Evolutionary conservation across 2,329 filamentous ascomycete species (phyloP), one percentile per base, ranked within the genome.

Genomic region (Aspergillus sp.): DNA sequence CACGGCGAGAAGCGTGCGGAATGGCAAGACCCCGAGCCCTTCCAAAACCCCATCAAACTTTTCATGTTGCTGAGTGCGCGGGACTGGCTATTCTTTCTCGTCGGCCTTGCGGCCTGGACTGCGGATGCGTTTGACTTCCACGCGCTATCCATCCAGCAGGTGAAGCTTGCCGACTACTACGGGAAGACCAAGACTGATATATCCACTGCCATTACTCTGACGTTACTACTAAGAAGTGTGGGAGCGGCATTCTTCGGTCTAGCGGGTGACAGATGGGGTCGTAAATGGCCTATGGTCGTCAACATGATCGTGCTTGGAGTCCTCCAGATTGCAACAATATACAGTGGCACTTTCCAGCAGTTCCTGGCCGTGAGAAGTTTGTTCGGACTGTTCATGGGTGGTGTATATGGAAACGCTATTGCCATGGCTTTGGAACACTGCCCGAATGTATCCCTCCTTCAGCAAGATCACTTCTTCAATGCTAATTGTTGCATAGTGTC

Each of bases 91-190:
- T 92, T 90, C 77, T 87, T 93, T 76, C 62, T 89, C 41, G 87
- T 91, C 11, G 90, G 89, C 3, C 86, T 93, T 69, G 74, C 82
- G 34, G 87, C 89, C 15, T 93, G 90, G 90, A 89, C 85, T 1
- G 89, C 89, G 56, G 90, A 93, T 71, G 89, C 90, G 3, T 93
- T 93, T 71, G 90, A 92, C 73, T 93, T 93, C 70, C 89, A 92
- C 74, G 88, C 90, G 24, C 80, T 93, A 8, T 89, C 87, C 4
- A 90, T 93, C 62, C 89, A 92, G 72, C 90, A 89, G 3, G 82
- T 83, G 64, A 91, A 91, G 75, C 78, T 93, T 22, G 82, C 83
- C 4, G 73, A 79, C 3, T 84, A 84, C 64, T 88, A 85, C 65
- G 64, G 78, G 17, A 78, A 77, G 51, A 84, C 84, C 60, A 86